Percentiles rank a stretch among this genome's conserved stretches.
Evolutionary conservation across 441 rosid species (phyloP).

Genomic region (Populus hybrid): DNA sequence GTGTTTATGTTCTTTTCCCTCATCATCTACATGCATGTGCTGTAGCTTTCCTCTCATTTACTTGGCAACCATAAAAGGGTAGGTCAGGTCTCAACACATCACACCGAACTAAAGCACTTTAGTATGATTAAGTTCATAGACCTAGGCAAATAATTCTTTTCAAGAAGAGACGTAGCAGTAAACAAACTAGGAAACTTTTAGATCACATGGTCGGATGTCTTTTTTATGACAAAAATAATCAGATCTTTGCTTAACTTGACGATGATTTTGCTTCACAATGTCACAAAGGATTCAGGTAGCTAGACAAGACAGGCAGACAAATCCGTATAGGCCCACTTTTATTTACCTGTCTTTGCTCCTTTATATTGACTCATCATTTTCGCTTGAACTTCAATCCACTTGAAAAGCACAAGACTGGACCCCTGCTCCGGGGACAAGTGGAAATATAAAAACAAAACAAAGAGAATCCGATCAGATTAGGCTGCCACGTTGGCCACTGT

Average conservation of each 20-base stretch:
- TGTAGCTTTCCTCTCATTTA: neutral
- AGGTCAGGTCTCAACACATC: constrained; percentile 4
- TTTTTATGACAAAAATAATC: constrained; percentile 3
- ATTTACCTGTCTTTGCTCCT: neutral
- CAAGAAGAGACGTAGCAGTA: neutral
- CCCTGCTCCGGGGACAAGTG: constrained; percentile 11
- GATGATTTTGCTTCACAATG: constrained; percentile 21
- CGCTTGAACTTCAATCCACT: constrained; percentile 29
- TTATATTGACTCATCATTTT: constrained; percentile 14
- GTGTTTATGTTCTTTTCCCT: neutral
- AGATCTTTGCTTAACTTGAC: constrained; percentile 8
- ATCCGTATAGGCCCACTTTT: constrained; percentile 1
- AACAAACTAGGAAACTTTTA: neutral
- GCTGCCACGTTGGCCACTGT: constrained; percentile 12
- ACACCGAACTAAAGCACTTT: neutral
- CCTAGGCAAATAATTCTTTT: neutral
- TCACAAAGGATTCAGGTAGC: neutral
- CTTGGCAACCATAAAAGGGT: neutral
- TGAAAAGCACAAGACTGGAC: neutral
- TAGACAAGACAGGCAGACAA: neutral
- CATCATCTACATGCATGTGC: neutral
- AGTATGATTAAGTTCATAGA: neutral
- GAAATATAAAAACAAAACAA: constrained; percentile 3
- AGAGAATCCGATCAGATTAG: constrained; percentile 9
- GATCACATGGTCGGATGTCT: constrained; percentile 13